Evolutionary conservation across 345 rosid genomes (phyloP).

Genomic region (Garcia nutans): DNA sequence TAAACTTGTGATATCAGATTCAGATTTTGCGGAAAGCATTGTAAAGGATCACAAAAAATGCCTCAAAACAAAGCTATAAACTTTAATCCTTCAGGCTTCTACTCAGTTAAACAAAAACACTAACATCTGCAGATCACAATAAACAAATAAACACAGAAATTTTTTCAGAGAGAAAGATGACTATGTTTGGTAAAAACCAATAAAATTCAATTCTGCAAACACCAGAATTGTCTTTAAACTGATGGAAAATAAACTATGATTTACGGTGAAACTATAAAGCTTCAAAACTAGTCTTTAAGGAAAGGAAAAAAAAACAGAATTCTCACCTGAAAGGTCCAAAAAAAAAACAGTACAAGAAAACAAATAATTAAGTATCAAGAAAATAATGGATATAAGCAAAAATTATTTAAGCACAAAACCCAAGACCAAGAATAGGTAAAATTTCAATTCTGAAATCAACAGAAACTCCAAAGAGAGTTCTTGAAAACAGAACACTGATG

Average conservation of each 20-base stretch:
- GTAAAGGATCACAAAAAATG: not conserved
- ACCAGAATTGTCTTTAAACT: not conserved
- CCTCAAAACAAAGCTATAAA: not conserved
- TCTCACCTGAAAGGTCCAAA: not conserved
- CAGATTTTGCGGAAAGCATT: conserved; percentile 66
- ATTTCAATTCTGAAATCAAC: not conserved
- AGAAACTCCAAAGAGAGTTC: conserved; percentile 3
- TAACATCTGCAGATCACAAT: not conserved
- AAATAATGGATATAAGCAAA: not conserved
- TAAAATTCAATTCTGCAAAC: not conserved
- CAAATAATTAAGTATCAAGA: not conserved
- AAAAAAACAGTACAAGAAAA: not conserved
- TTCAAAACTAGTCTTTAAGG: not conserved
- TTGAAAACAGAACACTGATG: not conserved
- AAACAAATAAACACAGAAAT: not conserved
- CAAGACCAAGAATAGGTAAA: not conserved
- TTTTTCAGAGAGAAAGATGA: too few species aligned
- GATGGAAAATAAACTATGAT: not conserved
- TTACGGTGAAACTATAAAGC: not conserved
- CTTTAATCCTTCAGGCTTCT: not conserved
- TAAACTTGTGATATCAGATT: conserved; percentile 71
- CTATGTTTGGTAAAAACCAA: not conserved
- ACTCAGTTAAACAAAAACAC: not conserved
- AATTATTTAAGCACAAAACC: not conserved
- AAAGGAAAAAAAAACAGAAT: not conserved